Evolutionary conservation across 371 early-diverging fungal genomes (phyloP).

Genomic region (Rhizomucor pusillus): DNA sequence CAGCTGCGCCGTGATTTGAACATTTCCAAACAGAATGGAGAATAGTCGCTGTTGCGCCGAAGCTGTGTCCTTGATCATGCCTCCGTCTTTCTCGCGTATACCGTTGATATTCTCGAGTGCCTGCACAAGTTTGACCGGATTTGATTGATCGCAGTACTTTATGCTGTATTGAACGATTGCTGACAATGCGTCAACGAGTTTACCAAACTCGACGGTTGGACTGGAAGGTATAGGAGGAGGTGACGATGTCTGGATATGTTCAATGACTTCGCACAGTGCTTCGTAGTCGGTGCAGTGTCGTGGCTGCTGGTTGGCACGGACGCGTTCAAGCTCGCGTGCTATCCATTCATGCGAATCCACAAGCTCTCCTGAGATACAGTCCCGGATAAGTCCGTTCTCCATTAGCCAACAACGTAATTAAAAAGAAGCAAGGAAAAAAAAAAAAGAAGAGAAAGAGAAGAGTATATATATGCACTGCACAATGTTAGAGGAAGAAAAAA

Average conservation of each 20-base stretch:
- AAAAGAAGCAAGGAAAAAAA: neutral
- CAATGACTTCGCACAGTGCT: conserved; percentile 25
- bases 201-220: neutral
- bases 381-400: neutral
- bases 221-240: neutral
- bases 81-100: conserved; percentile 15
- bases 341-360: conserved; percentile 36
- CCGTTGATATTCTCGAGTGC: conserved; percentile 5
- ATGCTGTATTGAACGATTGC: conserved; percentile 13
- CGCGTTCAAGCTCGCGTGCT: conserved; percentile 25
- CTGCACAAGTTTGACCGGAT: conserved; percentile 9
- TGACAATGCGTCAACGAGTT: conserved; percentile 2
- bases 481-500: no score
- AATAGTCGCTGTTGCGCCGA: conserved; percentile 21
- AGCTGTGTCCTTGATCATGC: conserved; percentile 10
- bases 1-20: conserved; percentile 29
- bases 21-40: conserved; percentile 31
- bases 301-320: conserved; percentile 24
- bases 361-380: conserved; percentile 9
- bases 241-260: conserved; percentile 21
- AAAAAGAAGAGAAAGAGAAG: neutral
- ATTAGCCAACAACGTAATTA: no score
- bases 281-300: conserved; percentile 33
- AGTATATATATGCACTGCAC: neutral
- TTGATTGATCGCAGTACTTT: conserved; percentile 2